Base-by-base conservation (phyloP, 306 rosid species). In the Sechiopsis laciniata region DNA sequence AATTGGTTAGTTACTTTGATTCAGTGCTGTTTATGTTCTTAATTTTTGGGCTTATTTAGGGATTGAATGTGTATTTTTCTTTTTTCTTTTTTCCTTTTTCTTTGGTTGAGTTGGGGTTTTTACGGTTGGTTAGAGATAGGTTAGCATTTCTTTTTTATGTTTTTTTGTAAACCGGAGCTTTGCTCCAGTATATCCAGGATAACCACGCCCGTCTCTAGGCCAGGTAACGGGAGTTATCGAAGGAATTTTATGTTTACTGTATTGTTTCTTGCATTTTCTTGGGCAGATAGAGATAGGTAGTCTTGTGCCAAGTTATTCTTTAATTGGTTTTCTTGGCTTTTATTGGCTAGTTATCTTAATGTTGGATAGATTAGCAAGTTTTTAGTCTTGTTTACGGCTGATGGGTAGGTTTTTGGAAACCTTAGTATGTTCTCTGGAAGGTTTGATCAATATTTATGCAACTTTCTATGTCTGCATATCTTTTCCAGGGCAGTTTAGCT, bases 1-100 rank as follows among this genome's bases (percentile, higher is more conserved):
- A 95, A 95, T 76, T 95, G 99, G 99, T 91, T 22, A 70, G 94
- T 86, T 3, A 29, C 9, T 59, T n/a, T 68, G 17, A 68, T 68
- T 46, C 57, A 7, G 7, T 46, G 21, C 57, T 20, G 0, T 46
- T 19, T 20, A 6, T 40, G 15, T 66, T 20, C 5, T 19, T 11
- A 15, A 21, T 20, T 48, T 24, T 13, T 20, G 57, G 40, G 50
- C 29, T 50, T 71, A 35, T 54, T 54, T 52, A 10, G n/a, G 51
- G 6, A 17, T 71, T 71, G 51, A 32, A 32, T 54, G 29, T 16
- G 8, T 71, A n/a, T n/a, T n/a, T n/a, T n/a, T 24, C 14, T 10
- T 21, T 40, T 68, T 69, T 1, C 13, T 17, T 69, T 69, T 4
- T 60, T 12, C 22, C 10, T 13, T 35, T 24, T 69, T 55, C n/a